Conservation (phyloP, 2,329 filamentous ascomycete genomes). For the Thielaviopsis musarum region DNA sequence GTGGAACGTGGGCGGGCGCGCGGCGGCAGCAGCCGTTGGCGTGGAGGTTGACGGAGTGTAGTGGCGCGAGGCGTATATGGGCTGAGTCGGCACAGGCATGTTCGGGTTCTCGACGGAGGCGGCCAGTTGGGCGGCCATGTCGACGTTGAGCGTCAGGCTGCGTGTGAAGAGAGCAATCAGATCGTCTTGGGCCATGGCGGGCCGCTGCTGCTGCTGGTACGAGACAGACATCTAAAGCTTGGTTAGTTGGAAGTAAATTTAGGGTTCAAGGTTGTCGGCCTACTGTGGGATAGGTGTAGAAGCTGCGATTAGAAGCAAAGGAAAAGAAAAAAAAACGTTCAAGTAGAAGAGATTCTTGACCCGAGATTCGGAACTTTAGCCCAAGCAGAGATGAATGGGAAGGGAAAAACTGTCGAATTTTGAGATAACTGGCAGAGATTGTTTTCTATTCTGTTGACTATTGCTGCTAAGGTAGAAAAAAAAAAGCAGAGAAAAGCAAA, state of each 20-base stretch:
- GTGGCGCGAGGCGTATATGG: conserved; percentile 3
- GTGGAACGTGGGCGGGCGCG: conserved; percentile 5
- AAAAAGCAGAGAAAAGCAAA: background rate
- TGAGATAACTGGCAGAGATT: background rate
- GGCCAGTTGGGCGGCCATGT: conserved; percentile 7
- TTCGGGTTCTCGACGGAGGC: conserved; percentile 8
- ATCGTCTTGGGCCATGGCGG: conserved; percentile 6
- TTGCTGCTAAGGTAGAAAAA: background rate
- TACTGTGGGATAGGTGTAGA: background rate
- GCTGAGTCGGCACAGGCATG: conserved; percentile 2
- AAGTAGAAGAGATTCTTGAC: background rate
- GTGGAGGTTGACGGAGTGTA: conserved; percentile 3
- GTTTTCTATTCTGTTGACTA: background rate
- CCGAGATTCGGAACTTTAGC: background rate
- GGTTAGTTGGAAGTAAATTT: background rate
- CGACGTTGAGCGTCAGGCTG: conserved; percentile 5
- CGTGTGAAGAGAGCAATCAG: conserved; percentile 9
- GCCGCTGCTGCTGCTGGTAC: conserved; percentile 1
- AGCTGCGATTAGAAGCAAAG: background rate
- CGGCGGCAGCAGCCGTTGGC: background rate
- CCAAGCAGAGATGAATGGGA: background rate
- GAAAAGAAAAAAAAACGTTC: background rate
- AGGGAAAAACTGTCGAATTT: background rate
- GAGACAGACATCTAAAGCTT: conserved; percentile 9
- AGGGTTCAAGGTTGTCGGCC: background rate